phyloP scores from a whole-genome alignment of 768 basidiomycete genomes.

The Mycena metata region DNA sequence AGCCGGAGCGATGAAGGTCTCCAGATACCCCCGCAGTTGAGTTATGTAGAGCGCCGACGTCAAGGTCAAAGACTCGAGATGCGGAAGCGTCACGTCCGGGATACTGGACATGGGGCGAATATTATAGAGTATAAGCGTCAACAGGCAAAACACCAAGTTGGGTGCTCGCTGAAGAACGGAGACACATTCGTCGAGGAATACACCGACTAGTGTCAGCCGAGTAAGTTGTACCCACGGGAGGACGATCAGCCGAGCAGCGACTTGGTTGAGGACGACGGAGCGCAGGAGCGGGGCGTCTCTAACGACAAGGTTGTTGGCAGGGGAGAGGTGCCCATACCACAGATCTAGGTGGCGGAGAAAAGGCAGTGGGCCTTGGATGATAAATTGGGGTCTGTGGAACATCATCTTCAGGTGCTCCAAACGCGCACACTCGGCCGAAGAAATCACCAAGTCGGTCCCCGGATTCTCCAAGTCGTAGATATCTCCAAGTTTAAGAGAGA shows the following conservation, averaged over 20 bases:
- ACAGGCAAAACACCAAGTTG: too few relatives aligned
- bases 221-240: constrained; percentile 24
- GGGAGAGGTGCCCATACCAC: background rate
- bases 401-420: constrained; percentile 13
- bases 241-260: background rate
- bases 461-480: too few relatives aligned
- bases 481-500: background rate
- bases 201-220: background rate
- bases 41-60: too few relatives aligned
- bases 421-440: background rate
- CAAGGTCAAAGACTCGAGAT: constrained; percentile 7
- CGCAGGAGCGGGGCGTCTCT: background rate
- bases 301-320: background rate
- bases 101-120: background rate
- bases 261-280: background rate
- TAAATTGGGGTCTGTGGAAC: background rate
- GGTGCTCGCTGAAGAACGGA: background rate
- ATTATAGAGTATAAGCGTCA: background rate
- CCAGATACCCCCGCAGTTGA: background rate
- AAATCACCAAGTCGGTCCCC: background rate
- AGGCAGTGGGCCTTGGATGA: background rate
- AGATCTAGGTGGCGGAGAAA: constrained; percentile 2
- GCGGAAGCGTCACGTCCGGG: background rate
- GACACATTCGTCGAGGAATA: background rate
- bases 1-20: background rate